Evolutionary conservation across 2,329 filamentous ascomycete genomes (phyloP).

Genomic region (Epichloe coenophiala): DNA sequence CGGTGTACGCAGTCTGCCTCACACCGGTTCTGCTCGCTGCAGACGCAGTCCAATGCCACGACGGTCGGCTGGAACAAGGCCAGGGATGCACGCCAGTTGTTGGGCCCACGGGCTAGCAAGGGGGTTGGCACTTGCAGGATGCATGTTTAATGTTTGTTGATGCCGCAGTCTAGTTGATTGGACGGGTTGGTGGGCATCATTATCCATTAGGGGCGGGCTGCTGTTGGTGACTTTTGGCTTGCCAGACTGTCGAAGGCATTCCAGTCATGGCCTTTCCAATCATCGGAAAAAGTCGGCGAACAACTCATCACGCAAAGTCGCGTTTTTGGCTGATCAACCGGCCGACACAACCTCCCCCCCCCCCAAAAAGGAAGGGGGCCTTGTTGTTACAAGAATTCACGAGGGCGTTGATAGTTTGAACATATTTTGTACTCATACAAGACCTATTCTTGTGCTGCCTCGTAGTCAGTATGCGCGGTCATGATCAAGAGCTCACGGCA

Average conservation of each 20-base stretch:
- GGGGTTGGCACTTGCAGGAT: constrained; percentile 15
- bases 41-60: constrained; percentile 19
- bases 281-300: no score
- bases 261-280: no score
- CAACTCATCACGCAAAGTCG: no score
- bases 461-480: constrained; percentile 9
- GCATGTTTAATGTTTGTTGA: neutral
- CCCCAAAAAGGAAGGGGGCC: no score
- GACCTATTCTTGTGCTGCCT: constrained; percentile 12
- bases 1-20: neutral
- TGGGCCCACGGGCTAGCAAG: constrained; percentile 2
- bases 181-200: neutral
- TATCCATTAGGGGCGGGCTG: no score
- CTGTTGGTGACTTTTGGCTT: no score
- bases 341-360: no score
- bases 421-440: constrained; percentile 13
- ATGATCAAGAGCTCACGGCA: constrained; percentile 13
- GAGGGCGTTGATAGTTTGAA: neutral
- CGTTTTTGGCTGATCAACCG: no score
- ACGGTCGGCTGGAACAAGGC: constrained; percentile 18
- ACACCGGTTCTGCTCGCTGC: neutral
- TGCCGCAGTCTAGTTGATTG: neutral
- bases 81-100: constrained; percentile 12
- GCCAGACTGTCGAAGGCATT: no score
- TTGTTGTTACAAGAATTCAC: no score